Evolutionary conservation across 2,329 filamentous ascomycete genomes (phyloP).

Genomic region (Alternaria alternata): DNA sequence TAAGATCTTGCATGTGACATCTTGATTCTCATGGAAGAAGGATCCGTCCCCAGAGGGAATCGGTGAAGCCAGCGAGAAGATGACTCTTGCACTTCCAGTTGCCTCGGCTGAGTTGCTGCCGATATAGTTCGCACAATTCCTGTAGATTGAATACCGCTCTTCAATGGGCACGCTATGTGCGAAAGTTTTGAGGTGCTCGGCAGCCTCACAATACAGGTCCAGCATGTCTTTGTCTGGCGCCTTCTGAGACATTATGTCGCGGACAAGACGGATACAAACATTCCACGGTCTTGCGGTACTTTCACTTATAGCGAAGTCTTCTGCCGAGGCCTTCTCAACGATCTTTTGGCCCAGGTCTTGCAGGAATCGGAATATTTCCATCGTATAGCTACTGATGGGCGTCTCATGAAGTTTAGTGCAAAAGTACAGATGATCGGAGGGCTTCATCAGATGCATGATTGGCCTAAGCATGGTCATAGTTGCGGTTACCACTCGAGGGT

Average conservation of each 20-base stretch:
- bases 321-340: constrained; percentile 14
- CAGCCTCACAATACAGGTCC: constrained; percentile 71
- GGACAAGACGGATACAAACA: constrained; percentile 72
- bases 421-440: constrained; percentile 63
- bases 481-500: constrained; percentile 83
- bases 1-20: constrained; percentile 43
- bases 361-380: constrained; percentile 44
- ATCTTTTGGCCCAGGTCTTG: constrained; percentile 37
- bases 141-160: constrained; percentile 69
- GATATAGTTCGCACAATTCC: constrained; percentile 74
- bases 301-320: constrained; percentile 23
- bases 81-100: constrained; percentile 75
- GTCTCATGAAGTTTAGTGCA: constrained; percentile 71
- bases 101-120: constrained; percentile 68
- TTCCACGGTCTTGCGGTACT: constrained; percentile 57
- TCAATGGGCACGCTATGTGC: constrained; percentile 64
- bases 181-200: constrained; percentile 68
- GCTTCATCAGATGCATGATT: constrained; percentile 57
- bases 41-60: constrained; percentile 21
- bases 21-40: constrained; percentile 38
- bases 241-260: constrained; percentile 69
- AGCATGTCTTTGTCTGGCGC: constrained; percentile 65
- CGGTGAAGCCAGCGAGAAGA: constrained; percentile 43
- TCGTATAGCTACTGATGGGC: constrained; percentile 40
- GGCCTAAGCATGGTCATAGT: constrained; percentile 71